Percentiles rank a stretch among this genome's conserved stretches.
Conservation (phyloP, 2,329 filamentous ascomycete species). For the Claviceps cyperi region DNA sequence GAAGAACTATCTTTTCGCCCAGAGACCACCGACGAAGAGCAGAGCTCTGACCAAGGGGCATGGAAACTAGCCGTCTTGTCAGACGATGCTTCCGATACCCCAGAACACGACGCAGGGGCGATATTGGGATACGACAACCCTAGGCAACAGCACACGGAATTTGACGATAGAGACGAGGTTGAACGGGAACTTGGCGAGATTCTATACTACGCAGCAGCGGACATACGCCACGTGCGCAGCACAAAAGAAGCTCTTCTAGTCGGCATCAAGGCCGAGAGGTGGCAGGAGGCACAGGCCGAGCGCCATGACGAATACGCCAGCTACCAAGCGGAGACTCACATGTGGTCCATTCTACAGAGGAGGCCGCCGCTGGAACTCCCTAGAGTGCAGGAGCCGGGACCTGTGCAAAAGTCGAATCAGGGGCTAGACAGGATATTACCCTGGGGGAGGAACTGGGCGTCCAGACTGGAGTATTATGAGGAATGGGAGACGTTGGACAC, state of each 20-base stretch:
- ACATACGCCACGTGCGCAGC: conserved; percentile 22
- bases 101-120: conserved; percentile 7
- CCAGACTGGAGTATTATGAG: conserved; percentile 19
- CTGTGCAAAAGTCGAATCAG: conserved; percentile 14
- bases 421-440: conserved; percentile 23
- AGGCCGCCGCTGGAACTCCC: conserved; percentile 21
- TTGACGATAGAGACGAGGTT: conserved; percentile 18
- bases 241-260: conserved; percentile 21
- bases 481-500: conserved; percentile 27
- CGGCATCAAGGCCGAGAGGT: conserved; percentile 26
- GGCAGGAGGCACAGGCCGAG: conserved; percentile 30
- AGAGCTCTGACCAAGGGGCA: neutral
- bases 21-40: neutral
- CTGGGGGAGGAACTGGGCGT: conserved; percentile 25
- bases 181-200: conserved; percentile 27
- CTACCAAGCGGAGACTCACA: conserved; percentile 25
- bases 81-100: neutral
- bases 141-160: conserved; percentile 6
- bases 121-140: neutral
- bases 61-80: neutral
- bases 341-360: conserved; percentile 31
- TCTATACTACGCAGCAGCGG: conserved; percentile 25
- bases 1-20: conserved; percentile 14
- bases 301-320: conserved; percentile 25
- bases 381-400: conserved; percentile 17